Evolutionary conservation across 805 yeast species (phyloP).

Genomic region (Teunomyces panamensis): DNA sequence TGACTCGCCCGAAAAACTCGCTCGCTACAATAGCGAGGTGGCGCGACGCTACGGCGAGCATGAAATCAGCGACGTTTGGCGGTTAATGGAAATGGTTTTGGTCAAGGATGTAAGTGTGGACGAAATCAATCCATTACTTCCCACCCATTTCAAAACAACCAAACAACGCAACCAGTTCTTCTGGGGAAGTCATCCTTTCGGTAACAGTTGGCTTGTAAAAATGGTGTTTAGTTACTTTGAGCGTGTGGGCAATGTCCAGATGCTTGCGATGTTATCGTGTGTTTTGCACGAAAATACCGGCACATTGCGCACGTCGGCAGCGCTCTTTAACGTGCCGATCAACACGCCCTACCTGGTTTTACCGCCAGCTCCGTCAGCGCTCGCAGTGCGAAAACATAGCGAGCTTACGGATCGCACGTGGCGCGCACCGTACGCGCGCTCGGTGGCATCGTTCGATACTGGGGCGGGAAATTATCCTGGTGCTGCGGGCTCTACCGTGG

Average conservation of each 20-base stretch:
- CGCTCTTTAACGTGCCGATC: constrained; percentile 36
- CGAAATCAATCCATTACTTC: constrained; percentile 13
- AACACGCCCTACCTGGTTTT: constrained; percentile 44
- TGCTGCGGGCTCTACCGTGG: no score
- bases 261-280: constrained; percentile 87
- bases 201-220: constrained; percentile 61
- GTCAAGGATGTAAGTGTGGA: constrained; percentile 36
- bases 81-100: constrained; percentile 47
- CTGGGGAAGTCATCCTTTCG: constrained; percentile 85
- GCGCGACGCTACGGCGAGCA: constrained; percentile 60
- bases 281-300: constrained; percentile 49
- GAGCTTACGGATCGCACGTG: neutral
- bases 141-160: constrained; percentile 4
- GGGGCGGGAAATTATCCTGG: no score
- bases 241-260: constrained; percentile 65
- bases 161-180: constrained; percentile 31
- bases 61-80: constrained; percentile 77
- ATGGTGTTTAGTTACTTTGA: constrained; percentile 66
- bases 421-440: no score
- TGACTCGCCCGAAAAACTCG: constrained; percentile 59
- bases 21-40: constrained; percentile 66
- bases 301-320: constrained; percentile 15
- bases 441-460: no score
- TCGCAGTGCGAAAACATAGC: constrained; percentile 13
- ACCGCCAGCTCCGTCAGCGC: constrained; percentile 28